A percentile compares a stretch with the other conserved stretches of the same genome.
These are phyloP conservation scores for Mycosphaerella arachidis DNA, from an alignment of 2,329 filamentous ascomycete species.

Conservation along the genomic window DNA sequence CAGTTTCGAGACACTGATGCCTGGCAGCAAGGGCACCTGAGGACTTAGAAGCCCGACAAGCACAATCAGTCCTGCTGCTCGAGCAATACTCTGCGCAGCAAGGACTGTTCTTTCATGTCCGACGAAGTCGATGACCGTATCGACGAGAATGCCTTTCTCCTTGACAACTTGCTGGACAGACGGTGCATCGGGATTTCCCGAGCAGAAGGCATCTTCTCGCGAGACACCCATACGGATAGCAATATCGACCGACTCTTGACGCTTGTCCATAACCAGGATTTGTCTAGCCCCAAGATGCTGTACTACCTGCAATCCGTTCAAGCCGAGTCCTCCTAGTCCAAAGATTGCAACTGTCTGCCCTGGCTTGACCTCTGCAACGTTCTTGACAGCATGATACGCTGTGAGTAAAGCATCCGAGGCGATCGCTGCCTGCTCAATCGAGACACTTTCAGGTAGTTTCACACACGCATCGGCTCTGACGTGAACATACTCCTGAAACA, in stretches of 20 bases:
- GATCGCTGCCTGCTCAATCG: conserved; percentile 32
- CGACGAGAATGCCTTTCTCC: conserved; percentile 17
- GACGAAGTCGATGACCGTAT: conserved; percentile 25
- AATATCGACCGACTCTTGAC: conserved; percentile 31
- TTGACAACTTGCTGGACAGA: conserved; percentile 16
- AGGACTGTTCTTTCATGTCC: conserved; percentile 21
- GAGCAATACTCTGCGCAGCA: conserved; percentile 18
- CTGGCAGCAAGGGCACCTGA: conserved; percentile 16
- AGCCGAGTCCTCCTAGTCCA: conserved; percentile 40
- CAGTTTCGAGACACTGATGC: conserved; percentile 10
- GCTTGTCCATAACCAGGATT: conserved; percentile 35
- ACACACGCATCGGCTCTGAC: conserved; percentile 28
- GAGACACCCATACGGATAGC: conserved; percentile 33
- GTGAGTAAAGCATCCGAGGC: conserved; percentile 42
- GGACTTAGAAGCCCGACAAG: conserved; percentile 21
- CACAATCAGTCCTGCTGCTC: conserved; percentile 19
- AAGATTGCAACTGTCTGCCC: conserved; percentile 39
- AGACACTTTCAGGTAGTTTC: conserved; percentile 17
- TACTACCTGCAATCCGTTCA: conserved; percentile 42
- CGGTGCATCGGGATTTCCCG: background rate
- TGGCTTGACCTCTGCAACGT: conserved; percentile 35
- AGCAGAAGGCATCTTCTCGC: conserved; percentile 26
- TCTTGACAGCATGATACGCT: conserved; percentile 40
- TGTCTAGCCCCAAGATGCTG: conserved; percentile 47
- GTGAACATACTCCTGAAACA: conserved; percentile 40